These are phyloP conservation scores for Solanum virginianum DNA, from an alignment of 257 asterid genomes.

Conservation along the genomic window DNA sequence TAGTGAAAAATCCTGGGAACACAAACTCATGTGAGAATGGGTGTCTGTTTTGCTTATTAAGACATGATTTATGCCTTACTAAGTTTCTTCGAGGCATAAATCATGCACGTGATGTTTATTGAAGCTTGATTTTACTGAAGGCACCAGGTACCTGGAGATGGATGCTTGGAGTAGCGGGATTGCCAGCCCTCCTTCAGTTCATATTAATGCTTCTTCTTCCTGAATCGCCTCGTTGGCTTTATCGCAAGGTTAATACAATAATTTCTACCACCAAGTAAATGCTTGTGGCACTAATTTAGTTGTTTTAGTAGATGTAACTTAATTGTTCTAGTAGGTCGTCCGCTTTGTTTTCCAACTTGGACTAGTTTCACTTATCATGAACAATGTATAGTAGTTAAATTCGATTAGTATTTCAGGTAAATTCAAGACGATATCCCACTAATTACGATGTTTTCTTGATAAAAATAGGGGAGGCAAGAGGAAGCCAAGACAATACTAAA, in stretches of 20 bases:
- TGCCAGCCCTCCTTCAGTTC: conserved; percentile 31
- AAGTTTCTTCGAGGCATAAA: not conserved
- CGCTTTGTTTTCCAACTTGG: not conserved
- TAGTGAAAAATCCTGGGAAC: not conserved
- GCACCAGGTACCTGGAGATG: conserved; percentile 48
- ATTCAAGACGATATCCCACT: not conserved
- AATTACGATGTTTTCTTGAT: not conserved
- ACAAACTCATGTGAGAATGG: not conserved
- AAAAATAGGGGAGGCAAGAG: conserved; percentile 21
- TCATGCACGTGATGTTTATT: not conserved
- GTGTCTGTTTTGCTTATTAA: not conserved
- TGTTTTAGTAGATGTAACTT: not conserved
- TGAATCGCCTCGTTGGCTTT: conserved; percentile 37
- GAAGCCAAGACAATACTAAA: conserved; percentile 25
- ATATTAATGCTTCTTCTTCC: conserved; percentile 28
- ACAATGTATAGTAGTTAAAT: not conserved
- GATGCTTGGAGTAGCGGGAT: conserved; percentile 43
- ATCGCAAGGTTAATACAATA: conserved; percentile 17
- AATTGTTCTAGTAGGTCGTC: not conserved
- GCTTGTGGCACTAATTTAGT: not conserved
- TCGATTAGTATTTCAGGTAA: not conserved
- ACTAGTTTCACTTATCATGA: not conserved
- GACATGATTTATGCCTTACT: too few species aligned
- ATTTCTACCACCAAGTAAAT: not conserved
- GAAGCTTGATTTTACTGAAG: not conserved